Conservation (phyloP, 257 asterid species). For the Capsicum pubescens region DNA sequence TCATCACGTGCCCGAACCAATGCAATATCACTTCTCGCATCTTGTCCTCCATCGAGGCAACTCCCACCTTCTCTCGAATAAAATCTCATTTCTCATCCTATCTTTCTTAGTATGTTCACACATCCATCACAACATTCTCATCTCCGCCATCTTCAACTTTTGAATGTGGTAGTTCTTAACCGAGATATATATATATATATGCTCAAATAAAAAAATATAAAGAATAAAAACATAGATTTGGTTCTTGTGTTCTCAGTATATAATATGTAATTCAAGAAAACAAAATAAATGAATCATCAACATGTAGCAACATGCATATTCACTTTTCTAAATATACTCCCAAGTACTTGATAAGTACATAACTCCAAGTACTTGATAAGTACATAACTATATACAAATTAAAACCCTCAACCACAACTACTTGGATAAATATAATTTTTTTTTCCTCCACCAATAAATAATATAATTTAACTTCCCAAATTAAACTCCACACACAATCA, state of each 20-base stretch:
- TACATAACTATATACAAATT: background rate
- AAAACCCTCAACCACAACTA: background rate
- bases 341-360: background rate
- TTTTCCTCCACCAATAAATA: background rate
- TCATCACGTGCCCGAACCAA: no score
- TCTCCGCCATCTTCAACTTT: no score
- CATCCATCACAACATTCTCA: no score
- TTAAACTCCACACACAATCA: background rate
- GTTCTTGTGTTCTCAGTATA: background rate
- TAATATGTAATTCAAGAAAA: background rate
- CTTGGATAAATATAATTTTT: background rate
- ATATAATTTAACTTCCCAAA: background rate
- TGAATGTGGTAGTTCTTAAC: no score
- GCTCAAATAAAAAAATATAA: background rate
- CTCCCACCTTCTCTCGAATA: no score
- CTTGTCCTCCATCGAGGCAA: no score
- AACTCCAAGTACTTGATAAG: background rate
- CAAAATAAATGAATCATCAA: background rate
- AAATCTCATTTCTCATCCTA: no score
- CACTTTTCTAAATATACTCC: background rate
- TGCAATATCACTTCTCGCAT: no score
- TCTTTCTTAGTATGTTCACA: no score
- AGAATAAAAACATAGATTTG: background rate
- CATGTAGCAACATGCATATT: background rate
- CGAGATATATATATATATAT: background rate